Evolutionary conservation across 148 eudicot genomes (phyloP), one percentile per base, ranked within the genome.

Genomic region (Chenopodium formosanum): DNA sequence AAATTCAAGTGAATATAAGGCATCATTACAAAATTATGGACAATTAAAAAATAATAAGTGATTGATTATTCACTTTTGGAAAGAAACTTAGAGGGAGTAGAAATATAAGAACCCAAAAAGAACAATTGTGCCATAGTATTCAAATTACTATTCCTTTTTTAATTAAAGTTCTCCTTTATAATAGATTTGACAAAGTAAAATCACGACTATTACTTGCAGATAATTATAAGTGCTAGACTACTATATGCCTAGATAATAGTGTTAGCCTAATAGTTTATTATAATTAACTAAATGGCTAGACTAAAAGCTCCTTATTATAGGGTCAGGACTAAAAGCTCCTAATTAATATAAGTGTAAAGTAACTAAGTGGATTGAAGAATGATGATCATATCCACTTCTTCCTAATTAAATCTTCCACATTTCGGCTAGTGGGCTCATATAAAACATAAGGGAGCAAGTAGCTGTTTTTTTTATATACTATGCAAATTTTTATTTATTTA

Each of bases 401-500:
- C 29, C 37, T 12, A 27, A 25, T 27, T 74, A 74, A 48, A 6
- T 27, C 77, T 27, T 27, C 77, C 52, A 22, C 77, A 74, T 74
- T 74, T 74, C 77, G 77, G 77, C 77, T n/a, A 74, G 77, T 52
- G 20, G 64, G 77, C 63, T 11, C 77, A 50, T 74, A 37, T 70
- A 13, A 44, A 22, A 22, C 75, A 1, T 22, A 72, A 19, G 56
- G 75, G 53, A 46, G 16, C 53, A 72, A 20, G 1, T 44, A 72
- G 52, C 32, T 31, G 32, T 31, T 31, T 31, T 31, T 31, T 31
- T 31, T 2, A 31, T 31, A 31, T 34, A 34, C 5, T 4, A 34
- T 34, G 4, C 40, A 34, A 34, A 5, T 34, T 3, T 34, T 34
- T 34, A 0, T 34, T 34, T 34, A 34, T 34, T 4, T 34, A 34